Evolutionary conservation across 495 filamentous ascomycete genomes (phyloP).

Genomic region (Penicillium chermesinum): DNA sequence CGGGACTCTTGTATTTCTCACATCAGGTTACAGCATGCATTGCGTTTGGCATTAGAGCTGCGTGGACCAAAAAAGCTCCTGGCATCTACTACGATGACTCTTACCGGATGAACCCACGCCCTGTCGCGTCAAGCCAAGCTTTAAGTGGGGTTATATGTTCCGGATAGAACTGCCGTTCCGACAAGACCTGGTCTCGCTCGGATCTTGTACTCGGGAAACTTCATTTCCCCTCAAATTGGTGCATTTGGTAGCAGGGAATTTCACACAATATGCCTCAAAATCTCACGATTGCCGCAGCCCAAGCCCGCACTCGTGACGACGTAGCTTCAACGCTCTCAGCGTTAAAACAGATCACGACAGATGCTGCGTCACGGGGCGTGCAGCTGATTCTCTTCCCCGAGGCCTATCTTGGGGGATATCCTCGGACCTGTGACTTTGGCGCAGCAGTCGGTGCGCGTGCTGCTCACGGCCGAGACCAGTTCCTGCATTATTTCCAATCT

Average conservation of each 20-base stretch:
- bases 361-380: conserved; percentile 43
- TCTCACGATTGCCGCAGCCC: conserved; percentile 63
- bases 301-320: conserved; percentile 58
- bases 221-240: neutral
- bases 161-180: neutral
- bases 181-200: neutral
- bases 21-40: no score
- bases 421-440: conserved; percentile 76
- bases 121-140: neutral
- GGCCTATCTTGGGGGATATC: conserved; percentile 91
- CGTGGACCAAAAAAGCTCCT: no score
- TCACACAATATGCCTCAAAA: conserved; percentile 32
- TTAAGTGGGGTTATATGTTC: neutral
- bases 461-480: conserved; percentile 72
- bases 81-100: no score
- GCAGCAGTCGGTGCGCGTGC: conserved; percentile 64
- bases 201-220: neutral
- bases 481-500: conserved; percentile 68
- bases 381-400: conserved; percentile 87
- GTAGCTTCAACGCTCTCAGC: conserved; percentile 60
- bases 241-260: no score
- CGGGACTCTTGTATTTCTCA: no score
- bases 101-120: no score
- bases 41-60: no score
- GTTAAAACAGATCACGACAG: conserved; percentile 51